Percentiles rank a stretch among this genome's conserved stretches.
Evolutionary conservation across 257 asterid species (phyloP).

Genomic region (Solanum chiquidenum): DNA sequence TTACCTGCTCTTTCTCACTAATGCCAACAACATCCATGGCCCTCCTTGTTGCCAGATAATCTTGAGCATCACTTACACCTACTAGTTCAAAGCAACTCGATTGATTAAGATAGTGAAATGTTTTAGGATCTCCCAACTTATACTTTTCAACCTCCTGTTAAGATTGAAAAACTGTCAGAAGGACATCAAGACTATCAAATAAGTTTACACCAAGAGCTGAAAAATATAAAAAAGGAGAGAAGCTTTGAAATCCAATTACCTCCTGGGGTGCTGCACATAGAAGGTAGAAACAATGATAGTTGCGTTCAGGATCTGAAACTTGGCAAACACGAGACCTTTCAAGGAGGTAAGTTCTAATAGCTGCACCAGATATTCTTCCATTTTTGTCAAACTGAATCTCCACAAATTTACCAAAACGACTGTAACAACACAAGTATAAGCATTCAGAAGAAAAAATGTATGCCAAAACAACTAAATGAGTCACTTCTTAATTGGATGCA

Average conservation of each 20-base stretch:
- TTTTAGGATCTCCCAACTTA: slow-evolving; percentile 67
- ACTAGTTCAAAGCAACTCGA: slow-evolving; percentile 83
- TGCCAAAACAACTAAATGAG: not conserved
- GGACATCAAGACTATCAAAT: slow-evolving; percentile 1
- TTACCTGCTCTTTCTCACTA: slow-evolving; percentile 86
- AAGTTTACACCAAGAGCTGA: not conserved
- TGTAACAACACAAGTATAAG: slow-evolving; percentile 24
- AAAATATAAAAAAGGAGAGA: not conserved
- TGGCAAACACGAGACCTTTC: slow-evolving; percentile 99
- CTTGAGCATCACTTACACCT: slow-evolving; percentile 89
- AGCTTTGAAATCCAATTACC: slow-evolving; percentile 26
- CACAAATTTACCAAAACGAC: slow-evolving; percentile 96
- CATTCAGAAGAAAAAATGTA: not conserved
- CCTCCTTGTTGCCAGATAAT: slow-evolving; percentile 90
- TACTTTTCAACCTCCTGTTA: slow-evolving; percentile 77
- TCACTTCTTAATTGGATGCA: not conserved
- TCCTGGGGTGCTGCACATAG: slow-evolving; percentile 98
- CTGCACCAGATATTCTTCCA: slow-evolving; percentile 96
- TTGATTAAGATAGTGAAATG: slow-evolving; percentile 85
- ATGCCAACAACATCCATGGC: slow-evolving; percentile 99
- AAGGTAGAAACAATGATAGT: slow-evolving; percentile 93
- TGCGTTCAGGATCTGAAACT: slow-evolving; percentile 92
- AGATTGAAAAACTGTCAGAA: slow-evolving; percentile 13
- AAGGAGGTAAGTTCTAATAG: slow-evolving; percentile 93
- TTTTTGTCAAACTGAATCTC: slow-evolving; percentile 94